Base-by-base conservation (phyloP, 495 filamentous ascomycete species). In the Sabuloglossum arenarium region DNA sequence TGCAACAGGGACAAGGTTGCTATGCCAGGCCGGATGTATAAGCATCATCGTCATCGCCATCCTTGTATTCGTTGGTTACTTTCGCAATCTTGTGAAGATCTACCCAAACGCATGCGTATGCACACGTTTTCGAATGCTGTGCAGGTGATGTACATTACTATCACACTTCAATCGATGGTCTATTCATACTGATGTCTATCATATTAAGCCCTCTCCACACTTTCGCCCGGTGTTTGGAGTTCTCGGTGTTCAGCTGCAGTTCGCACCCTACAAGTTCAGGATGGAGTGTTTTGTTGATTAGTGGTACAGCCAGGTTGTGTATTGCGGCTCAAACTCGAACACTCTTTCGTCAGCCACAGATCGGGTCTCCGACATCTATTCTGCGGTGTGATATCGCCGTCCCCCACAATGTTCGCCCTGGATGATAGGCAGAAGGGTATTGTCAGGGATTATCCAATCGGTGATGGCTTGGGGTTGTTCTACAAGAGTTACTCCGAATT, bases 401-500 rank as follows among this genome's bases (percentile, higher is more conserved):
- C 45, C 21, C 45, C 45, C 45, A 49, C 21, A 49, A 49, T 49
- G 45, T 49, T 49, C 21, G 45, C 21, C 45, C 45, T 49, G 45
- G 21, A 49, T 25, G 45, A 49, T 49, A 49, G 45, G 45, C 45
- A 49, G 45, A 49, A 49, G 45, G 45, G 21, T 49, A 49, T 49
- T 49, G 23, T 49, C 45, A 28, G 21, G 45, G 1, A 49, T 49
- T 49, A 49, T 49, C 45, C 21, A 49, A 49, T 49, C 21, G 45
- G 21, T 49, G 25, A 25, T 49, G 45, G 45, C 45, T 25, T 49
- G 45, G 25, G 45, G 45, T 6, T 24, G 45, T 49, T 49, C 45
- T 49, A 25, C 45, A 49, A 49, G 45, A 49, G 45, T 49, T 49
- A 49, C 45, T 49, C 45, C 21, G 21, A 49, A 49, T 49, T 49